Base-by-base conservation (phyloP, 305 asterid species). In the Rubia occidens region DNA sequence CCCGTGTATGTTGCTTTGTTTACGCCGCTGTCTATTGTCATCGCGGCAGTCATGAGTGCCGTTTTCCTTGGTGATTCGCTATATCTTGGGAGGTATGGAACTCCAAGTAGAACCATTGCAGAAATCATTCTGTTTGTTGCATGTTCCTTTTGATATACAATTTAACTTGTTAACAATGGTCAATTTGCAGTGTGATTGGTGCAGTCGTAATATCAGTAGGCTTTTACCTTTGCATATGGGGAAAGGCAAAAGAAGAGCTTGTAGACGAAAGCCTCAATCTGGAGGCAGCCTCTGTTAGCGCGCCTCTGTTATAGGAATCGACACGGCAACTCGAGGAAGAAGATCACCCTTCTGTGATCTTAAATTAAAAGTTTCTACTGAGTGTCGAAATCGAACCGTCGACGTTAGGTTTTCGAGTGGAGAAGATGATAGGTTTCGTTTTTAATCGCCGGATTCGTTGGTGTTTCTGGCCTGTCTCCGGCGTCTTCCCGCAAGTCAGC, bases 181-280 rank as follows among this genome's bases (percentile, higher is more conserved):
- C 14, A 18, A 68, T 75, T 73, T 69, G 55, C 83, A 91, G 98
- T 56, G 78, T 92, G 0, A 73, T 90, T 21, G 95, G 98, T 39
- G 97, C 96, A 35, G 67, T 84, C 0, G 72, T 87, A 68, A 87
- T 90, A 69, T 84, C 83, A 0, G 64, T 80, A 0, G 98, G 98
- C 32, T 93, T 93, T 72, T 93, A 93, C 10, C 83, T 85, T 0
- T 89, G 85, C 43, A 82, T 89, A 82, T 89, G 96, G 96, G 98
- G 96, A 6, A 90, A 88, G 70, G 79, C 95, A 2, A 87, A 87
- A 71, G 91, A 86, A 76, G 95, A 85, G 9, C 20, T 59, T 40
- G 72, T 49, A 4, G 87, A 76, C 10, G 71, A 49, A 2, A 24
- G 17, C 37, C 26, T 8, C 1, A 55, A 29, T 39, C 51, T 35